These are phyloP conservation scores for Conticribra weissflogii DNA, from an alignment of 108 stramenopile genomes.

Conservation along the genomic window DNA sequence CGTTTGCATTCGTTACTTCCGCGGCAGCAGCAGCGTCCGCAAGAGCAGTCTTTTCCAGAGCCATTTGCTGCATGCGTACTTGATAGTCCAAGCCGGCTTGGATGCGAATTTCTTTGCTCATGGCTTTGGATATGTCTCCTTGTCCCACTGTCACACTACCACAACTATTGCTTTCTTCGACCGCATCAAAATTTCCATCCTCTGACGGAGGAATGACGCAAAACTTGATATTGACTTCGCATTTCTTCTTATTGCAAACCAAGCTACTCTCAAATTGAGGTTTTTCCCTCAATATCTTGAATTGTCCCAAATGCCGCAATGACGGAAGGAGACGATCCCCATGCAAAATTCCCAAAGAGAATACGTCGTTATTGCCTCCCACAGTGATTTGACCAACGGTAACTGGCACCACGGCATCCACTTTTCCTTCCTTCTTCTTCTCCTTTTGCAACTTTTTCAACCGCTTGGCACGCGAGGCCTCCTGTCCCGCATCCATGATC, in stretches of 20 bases:
- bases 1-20: constrained; percentile 3
- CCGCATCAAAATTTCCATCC: constrained; percentile 1
- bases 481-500: constrained; percentile 60
- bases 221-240: constrained; percentile 70
- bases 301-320: constrained; percentile 20
- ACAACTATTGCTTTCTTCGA: not conserved
- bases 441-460: constrained; percentile 33
- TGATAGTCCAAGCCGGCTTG: constrained; percentile 47
- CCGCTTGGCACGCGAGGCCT: constrained; percentile 28
- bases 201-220: constrained; percentile 42
- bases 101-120: constrained; percentile 45
- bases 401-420: constrained; percentile 13
- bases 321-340: constrained; percentile 38
- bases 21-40: constrained; percentile 18
- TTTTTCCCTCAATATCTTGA: constrained; percentile 32
- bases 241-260: constrained; percentile 69
- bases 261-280: constrained; percentile 29
- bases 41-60: not conserved
- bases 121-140: constrained; percentile 3
- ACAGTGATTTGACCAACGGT: not conserved
- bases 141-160: not conserved
- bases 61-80: constrained; percentile 21
- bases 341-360: constrained; percentile 45
- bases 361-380: constrained; percentile 4
- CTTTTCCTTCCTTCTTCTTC: not conserved